Evolutionary conservation across 1,284 basidiomycete species (phyloP).

Genomic region (Neolentinus lepideus): DNA sequence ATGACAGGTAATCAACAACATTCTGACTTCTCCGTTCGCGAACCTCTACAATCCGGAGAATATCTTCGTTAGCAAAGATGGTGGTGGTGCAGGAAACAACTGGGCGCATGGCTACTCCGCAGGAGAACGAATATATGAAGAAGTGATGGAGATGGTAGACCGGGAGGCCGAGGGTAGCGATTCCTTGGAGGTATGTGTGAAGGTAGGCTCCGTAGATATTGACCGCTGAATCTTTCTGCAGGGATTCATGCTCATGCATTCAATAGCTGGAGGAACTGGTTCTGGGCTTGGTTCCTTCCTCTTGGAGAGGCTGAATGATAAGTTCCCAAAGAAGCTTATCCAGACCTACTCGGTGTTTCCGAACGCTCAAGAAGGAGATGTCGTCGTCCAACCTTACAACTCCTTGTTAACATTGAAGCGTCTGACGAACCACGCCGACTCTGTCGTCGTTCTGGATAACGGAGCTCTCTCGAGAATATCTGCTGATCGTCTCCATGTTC

Average conservation of each 20-base stretch:
- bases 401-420: conserved; percentile 92
- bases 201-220: not conserved
- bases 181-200: conserved; percentile 79
- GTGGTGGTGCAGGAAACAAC: conserved; percentile 97
- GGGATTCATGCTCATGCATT: conserved; percentile 99
- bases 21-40: conserved; percentile 86
- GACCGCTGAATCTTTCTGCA: conserved; percentile 23
- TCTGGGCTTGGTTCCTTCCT: conserved; percentile 97
- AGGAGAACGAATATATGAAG: conserved; percentile 92
- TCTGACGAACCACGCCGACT: conserved; percentile 94
- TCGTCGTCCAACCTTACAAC: conserved; percentile 99
- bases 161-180: conserved; percentile 98
- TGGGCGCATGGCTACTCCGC: conserved; percentile 94
- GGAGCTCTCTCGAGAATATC: conserved; percentile 90
- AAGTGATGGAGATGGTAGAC: conserved; percentile 99
- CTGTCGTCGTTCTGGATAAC: conserved; percentile 96
- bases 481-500: conserved; percentile 84
- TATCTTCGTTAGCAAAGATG: conserved; percentile 92
- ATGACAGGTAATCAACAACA: conserved; percentile 89
- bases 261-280: conserved; percentile 97
- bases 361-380: conserved; percentile 85
- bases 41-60: conserved; percentile 98
- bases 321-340: conserved; percentile 98
- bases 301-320: conserved; percentile 94
- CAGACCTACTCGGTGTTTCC: conserved; percentile 99